These are phyloP conservation scores for Blastobotrys indianensis DNA, from an alignment of 1,139 yeast species.

Conservation along the genomic window DNA sequence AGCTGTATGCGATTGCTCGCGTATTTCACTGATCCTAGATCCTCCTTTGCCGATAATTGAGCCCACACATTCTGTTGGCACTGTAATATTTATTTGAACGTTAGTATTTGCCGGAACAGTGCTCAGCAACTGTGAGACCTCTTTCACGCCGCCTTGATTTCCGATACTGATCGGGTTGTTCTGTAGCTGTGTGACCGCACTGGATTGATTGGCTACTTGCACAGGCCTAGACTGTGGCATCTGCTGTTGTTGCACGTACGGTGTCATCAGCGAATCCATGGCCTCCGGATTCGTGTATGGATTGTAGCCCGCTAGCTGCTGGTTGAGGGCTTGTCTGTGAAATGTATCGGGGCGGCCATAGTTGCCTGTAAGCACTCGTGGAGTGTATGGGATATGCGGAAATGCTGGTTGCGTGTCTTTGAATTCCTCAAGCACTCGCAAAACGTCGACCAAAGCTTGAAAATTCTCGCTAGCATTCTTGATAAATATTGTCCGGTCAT, in stretches of 20 bases:
- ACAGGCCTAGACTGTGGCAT: not conserved
- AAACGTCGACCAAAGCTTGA: not conserved
- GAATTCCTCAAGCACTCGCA: not conserved
- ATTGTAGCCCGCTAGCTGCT: conserved; percentile 19
- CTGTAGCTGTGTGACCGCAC: not conserved
- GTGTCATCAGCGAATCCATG: not conserved
- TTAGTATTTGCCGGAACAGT: conserved; percentile 25
- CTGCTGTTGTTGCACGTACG: not conserved
- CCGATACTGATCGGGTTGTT: conserved; percentile 7
- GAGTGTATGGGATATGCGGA: conserved; percentile 15
- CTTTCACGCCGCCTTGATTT: conserved; percentile 18
- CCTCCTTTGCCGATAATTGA: conserved; percentile 82
- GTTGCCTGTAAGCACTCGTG: conserved; percentile 23
- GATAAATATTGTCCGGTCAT: conserved; percentile 63
- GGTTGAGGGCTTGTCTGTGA: conserved; percentile 23
- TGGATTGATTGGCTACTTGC: not conserved
- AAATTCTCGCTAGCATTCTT: not conserved
- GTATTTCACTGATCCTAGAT: conserved; percentile 70
- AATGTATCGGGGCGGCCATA: conserved; percentile 29
- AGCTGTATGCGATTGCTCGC: conserved; percentile 66
- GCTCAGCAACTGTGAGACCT: conserved; percentile 22
- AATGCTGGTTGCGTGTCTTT: not conserved
- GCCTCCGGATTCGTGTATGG: conserved; percentile 19
- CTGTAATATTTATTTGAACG: conserved; percentile 38
- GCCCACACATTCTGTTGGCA: conserved; percentile 76